phyloP scores from a whole-genome alignment of 1,284 basidiomycete species.

The Hemileia vastatrix region DNA sequence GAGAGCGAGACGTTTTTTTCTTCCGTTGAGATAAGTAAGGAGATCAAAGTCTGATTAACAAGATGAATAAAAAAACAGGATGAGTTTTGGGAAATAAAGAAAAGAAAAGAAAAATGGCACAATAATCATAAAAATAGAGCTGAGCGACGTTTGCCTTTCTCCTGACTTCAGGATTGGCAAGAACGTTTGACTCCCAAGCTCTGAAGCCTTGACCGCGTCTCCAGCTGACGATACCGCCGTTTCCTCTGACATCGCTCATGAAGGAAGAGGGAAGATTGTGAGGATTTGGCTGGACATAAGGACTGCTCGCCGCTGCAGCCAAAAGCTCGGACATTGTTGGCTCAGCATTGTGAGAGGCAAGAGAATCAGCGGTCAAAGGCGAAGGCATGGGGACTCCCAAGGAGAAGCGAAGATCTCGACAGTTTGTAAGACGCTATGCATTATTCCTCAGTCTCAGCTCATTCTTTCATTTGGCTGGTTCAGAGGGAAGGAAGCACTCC shows the following conservation, averaged over 20 bases:
- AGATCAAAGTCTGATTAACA: constrained; percentile 53
- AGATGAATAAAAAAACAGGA: not conserved
- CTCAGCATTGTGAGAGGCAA: too few species aligned
- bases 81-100: constrained; percentile 14
- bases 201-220: constrained; percentile 39
- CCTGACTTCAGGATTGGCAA: constrained; percentile 73
- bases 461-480: too few species aligned
- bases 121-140: constrained; percentile 57
- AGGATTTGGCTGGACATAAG: not conserved
- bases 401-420: too few species aligned
- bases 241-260: constrained; percentile 21
- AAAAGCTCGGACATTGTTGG: constrained; percentile 23
- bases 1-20: constrained; percentile 65
- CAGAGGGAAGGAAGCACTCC: too few species aligned
- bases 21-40: constrained; percentile 70
- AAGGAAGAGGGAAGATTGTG: constrained; percentile 5
- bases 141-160: constrained; percentile 91
- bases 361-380: too few species aligned
- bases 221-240: constrained; percentile 35
- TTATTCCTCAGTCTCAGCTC: too few species aligned
- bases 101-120: not conserved
- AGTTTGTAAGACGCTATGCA: too few species aligned
- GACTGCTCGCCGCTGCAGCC: not conserved
- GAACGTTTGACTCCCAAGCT: constrained; percentile 68
- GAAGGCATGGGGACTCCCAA: too few species aligned